Conservation (phyloP, 2,329 filamentous ascomycete species). For the Calonectria hawksworthii region DNA sequence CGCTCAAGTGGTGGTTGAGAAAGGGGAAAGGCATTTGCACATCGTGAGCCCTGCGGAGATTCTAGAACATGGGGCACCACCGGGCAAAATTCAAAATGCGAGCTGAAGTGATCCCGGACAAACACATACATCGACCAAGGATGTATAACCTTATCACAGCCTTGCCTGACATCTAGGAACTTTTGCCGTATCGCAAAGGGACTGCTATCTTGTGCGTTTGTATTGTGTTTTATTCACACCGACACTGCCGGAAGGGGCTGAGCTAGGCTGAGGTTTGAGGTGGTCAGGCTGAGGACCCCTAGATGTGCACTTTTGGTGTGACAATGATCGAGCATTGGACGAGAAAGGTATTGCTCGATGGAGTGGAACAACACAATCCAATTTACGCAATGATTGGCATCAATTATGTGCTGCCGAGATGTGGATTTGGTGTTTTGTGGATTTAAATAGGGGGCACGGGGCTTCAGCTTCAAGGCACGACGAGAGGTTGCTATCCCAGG, state of each 20-base stretch:
- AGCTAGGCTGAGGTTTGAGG: not conserved
- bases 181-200: not conserved
- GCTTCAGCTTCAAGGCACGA: not conserved
- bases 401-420: not conserved
- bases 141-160: not conserved
- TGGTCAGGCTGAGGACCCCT: not conserved
- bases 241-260: not conserved
- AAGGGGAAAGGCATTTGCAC: not conserved
- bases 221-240: not conserved
- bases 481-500: not conserved
- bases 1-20: not conserved
- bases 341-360: too few relatives aligned
- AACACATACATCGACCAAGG: not conserved
- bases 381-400: not conserved
- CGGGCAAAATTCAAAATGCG: not conserved
- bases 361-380: not conserved
- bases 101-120: not conserved
- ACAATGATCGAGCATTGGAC: too few relatives aligned
- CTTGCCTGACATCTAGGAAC: not conserved
- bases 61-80: not conserved
- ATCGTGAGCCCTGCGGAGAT: not conserved
- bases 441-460: not conserved
- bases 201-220: not conserved
- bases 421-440: not conserved
- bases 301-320: not conserved